Percentiles rank a stretch among this genome's conserved stretches.
phyloP scores from a whole-genome alignment of 441 rosid species.

The Gossypium gossypioides region DNA sequence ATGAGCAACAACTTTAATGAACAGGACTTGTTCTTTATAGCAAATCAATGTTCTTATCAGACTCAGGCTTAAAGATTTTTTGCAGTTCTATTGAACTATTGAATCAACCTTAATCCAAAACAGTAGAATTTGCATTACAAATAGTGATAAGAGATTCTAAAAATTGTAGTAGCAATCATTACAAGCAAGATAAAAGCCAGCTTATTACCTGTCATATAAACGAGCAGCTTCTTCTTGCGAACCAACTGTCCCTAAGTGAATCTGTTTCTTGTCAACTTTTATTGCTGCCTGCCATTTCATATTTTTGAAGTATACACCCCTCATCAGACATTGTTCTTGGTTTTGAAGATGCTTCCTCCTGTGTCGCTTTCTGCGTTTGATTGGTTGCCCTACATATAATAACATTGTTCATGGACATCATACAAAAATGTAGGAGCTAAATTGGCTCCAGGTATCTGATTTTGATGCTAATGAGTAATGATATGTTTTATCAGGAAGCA shows the following conservation, averaged over 20 bases:
- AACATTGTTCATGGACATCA: conserved; percentile 1
- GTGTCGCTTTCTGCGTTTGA: conserved; percentile 83
- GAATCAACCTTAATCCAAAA: not conserved
- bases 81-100: not conserved
- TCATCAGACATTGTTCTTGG: conserved; percentile 90
- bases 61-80: not conserved
- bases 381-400: conserved; percentile 47
- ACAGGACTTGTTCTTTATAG: not conserved
- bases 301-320: conserved; percentile 94
- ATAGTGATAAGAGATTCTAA: not conserved
- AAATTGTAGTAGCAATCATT: conserved; percentile 1
- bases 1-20: not conserved
- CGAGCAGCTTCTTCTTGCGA: conserved; percentile 93
- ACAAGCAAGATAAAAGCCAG: not conserved
- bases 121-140: not conserved
- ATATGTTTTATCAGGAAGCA: not conserved
- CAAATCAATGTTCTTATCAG: conserved; percentile 1
- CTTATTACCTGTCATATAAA: conserved; percentile 70
- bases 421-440: conserved; percentile 3
- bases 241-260: conserved; percentile 88
- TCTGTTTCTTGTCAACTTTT: conserved; percentile 92
- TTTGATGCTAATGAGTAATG: not conserved
- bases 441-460: not conserved
- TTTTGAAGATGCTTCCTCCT: conserved; percentile 74
- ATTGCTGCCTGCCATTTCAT: conserved; percentile 99